These are phyloP conservation scores for Hortaea werneckii DNA, from an alignment of 2,329 filamentous ascomycete species.

Conservation along the genomic window DNA sequence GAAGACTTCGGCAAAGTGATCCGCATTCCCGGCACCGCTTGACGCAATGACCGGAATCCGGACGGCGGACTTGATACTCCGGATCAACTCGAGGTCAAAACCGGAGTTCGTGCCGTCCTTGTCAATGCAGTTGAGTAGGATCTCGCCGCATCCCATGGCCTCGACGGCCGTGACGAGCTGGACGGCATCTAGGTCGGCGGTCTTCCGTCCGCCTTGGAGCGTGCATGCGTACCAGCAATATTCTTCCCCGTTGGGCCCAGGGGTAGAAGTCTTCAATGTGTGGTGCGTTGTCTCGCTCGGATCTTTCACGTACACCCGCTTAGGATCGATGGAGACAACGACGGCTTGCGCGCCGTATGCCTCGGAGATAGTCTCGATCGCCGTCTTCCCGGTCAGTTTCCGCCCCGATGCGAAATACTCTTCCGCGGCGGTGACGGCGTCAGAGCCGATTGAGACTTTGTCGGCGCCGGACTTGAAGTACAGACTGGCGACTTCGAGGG, in stretches of 20 bases:
- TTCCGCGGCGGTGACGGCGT: slow-evolving; percentile 87
- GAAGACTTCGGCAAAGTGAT: slow-evolving; percentile 87
- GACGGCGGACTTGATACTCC: slow-evolving; percentile 75
- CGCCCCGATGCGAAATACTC: slow-evolving; percentile 68
- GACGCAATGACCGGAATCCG: slow-evolving; percentile 92
- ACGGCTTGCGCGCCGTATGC: slow-evolving; percentile 97
- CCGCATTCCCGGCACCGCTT: slow-evolving; percentile 79
- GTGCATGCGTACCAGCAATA: slow-evolving; percentile 98
- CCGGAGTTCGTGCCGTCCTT: slow-evolving; percentile 89
- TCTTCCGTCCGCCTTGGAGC: slow-evolving; percentile 88
- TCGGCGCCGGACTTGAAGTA: slow-evolving; percentile 97
- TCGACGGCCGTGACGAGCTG: slow-evolving; percentile 83
- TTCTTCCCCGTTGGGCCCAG: slow-evolving; percentile 64
- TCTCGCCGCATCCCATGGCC: slow-evolving; percentile 90
- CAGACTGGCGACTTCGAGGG: slow-evolving; percentile 85
- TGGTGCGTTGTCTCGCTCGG: slow-evolving; percentile 63
- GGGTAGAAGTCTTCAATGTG: slow-evolving; percentile 58
- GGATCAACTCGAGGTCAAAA: slow-evolving; percentile 86
- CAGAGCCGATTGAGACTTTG: slow-evolving; percentile 93
- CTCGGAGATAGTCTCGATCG: slow-evolving; percentile 87
- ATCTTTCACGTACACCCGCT: slow-evolving; percentile 70
- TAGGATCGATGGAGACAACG: slow-evolving; percentile 89
- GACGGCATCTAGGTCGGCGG: slow-evolving; percentile 84
- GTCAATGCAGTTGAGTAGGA: slow-evolving; percentile 95
- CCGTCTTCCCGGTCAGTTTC: slow-evolving; percentile 67